Percentiles rank a stretch among this genome's conserved stretches.
Evolutionary conservation across 78 protist genomes (phyloP).

Genomic region (Dictyostelium discoideum): DNA sequence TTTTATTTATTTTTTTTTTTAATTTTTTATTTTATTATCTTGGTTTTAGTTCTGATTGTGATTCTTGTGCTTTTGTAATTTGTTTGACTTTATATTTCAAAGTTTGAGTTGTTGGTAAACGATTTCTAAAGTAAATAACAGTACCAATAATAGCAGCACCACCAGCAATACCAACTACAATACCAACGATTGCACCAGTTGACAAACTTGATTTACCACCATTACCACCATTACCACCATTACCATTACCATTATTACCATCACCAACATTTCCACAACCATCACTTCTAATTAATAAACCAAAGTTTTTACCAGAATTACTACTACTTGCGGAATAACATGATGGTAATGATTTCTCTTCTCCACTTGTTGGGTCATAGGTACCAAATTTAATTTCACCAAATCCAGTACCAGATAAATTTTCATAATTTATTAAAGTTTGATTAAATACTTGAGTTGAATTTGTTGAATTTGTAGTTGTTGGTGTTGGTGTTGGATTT

Average conservation of each 20-base stretch:
- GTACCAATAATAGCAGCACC: background rate
- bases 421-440: background rate
- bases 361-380: background rate
- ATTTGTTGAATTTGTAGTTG: background rate
- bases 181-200: background rate
- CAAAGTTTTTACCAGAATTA: background rate
- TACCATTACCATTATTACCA: background rate
- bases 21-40: background rate
- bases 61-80: background rate
- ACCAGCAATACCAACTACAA: slow-evolving; percentile 5
- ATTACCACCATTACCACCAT: too few relatives aligned
- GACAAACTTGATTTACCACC: background rate
- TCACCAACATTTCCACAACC: background rate
- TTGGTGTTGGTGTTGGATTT: background rate
- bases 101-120: background rate
- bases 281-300: background rate
- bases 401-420: background rate
- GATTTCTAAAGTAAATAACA: background rate
- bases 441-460: background rate
- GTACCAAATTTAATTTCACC: background rate
- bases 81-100: background rate
- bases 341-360: background rate
- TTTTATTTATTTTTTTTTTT: background rate
- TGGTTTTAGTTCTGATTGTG: background rate
- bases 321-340: background rate